phyloP scores from a whole-genome alignment of 371 early-diverging fungal genomes.

The Mortierella sp. region DNA sequence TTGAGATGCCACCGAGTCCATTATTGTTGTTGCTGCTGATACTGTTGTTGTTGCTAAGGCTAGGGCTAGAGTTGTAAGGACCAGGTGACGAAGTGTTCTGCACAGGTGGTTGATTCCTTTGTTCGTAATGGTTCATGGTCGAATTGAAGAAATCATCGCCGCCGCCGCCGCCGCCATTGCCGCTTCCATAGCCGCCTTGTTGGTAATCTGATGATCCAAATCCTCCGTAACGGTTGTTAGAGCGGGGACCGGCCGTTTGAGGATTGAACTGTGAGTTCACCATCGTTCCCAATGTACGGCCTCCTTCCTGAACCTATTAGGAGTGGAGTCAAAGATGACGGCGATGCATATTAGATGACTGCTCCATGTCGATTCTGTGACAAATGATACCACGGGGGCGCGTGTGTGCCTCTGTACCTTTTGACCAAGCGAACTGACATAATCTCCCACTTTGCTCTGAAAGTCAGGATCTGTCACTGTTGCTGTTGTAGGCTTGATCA shows the following conservation, averaged over 20 bases:
- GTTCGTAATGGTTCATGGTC: constrained; percentile 53
- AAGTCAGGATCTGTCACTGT: constrained; percentile 91
- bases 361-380: no score
- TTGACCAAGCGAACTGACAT: constrained; percentile 75
- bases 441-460: constrained; percentile 73
- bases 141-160: constrained; percentile 52
- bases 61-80: constrained; percentile 14
- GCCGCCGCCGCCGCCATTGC: constrained; percentile 11
- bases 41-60: neutral
- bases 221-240: constrained; percentile 45
- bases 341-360: no score
- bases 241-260: constrained; percentile 23
- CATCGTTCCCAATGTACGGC: constrained; percentile 46
- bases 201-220: constrained; percentile 50
- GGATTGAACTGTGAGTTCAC: constrained; percentile 45
- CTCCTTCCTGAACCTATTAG: constrained; percentile 44
- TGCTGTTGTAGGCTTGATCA: constrained; percentile 87
- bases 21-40: constrained; percentile 9
- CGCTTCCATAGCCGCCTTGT: constrained; percentile 17
- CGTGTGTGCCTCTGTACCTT: no score
- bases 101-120: constrained; percentile 45
- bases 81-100: constrained; percentile 41
- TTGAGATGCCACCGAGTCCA: constrained; percentile 8
- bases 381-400: no score
- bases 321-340: neutral